Evolutionary conservation across 208 protist species (phyloP).

Genomic region (Acanthamoeba quina): DNA sequence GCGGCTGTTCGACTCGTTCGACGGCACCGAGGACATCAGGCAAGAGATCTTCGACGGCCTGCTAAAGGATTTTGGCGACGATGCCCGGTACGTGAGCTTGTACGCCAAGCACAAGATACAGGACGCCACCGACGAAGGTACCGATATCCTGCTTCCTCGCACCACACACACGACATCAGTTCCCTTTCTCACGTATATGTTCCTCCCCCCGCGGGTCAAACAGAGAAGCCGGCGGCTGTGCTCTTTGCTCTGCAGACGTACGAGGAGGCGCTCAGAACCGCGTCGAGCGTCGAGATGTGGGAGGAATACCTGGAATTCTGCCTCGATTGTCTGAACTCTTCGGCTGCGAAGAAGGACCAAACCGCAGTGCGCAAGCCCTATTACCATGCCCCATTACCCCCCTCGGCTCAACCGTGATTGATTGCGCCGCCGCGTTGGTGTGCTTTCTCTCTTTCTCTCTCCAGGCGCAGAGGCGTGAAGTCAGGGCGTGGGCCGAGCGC

Average conservation of each 20-base stretch:
- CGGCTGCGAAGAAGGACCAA: background rate
- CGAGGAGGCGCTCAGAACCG: slow-evolving; percentile 1
- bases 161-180: no score
- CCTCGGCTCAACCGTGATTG: background rate
- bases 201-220: no score
- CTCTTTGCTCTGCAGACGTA: slow-evolving; percentile 16
- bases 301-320: slow-evolving; percentile 25
- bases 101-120: slow-evolving; percentile 26
- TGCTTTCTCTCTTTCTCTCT: background rate
- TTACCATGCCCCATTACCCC: background rate
- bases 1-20: no score
- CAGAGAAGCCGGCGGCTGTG: background rate
- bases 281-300: background rate
- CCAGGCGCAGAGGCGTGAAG: background rate
- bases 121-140: background rate
- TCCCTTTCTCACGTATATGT: no score
- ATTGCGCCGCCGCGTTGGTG: background rate
- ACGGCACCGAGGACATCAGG: no score
- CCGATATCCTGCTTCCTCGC: no score
- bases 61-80: background rate
- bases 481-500: slow-evolving; percentile 19
- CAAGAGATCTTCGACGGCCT: no score
- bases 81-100: background rate
- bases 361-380: background rate
- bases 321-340: background rate